A percentile compares a stretch with the other conserved stretches of the same genome.
Evolutionary conservation across 495 filamentous ascomycete species (phyloP).

Genomic region (Corynascus novoguineensis): DNA sequence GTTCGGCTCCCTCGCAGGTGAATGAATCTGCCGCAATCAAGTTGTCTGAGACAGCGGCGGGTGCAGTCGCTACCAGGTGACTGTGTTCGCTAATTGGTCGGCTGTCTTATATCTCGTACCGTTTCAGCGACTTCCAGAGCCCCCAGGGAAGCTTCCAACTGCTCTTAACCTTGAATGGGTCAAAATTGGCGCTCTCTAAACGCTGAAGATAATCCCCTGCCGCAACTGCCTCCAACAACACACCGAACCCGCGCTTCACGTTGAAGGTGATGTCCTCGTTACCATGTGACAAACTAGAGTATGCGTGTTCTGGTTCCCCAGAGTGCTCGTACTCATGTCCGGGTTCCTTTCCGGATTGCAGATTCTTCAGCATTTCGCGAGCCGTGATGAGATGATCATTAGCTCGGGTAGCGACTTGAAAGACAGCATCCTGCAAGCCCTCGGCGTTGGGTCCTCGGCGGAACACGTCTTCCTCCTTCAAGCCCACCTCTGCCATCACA

Average conservation of each 20-base stretch:
- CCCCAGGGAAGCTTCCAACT: constrained; percentile 90
- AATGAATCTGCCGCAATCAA: too few species aligned
- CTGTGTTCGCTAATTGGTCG: neutral
- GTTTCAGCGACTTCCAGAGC: constrained; percentile 64
- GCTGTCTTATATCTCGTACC: constrained; percentile 47
- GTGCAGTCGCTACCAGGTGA: neutral
- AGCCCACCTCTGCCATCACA: constrained; percentile 72
- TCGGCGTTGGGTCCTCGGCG: constrained; percentile 68
- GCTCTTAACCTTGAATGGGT: constrained; percentile 59
- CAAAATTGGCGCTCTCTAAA: constrained; percentile 75
- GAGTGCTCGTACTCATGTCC: constrained; percentile 85
- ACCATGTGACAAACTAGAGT: constrained; percentile 36
- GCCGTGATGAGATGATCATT: constrained; percentile 94
- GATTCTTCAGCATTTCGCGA: constrained; percentile 78
- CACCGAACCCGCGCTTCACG: constrained; percentile 64
- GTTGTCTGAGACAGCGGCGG: too few species aligned
- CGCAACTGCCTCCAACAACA: constrained; percentile 72
- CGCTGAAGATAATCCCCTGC: constrained; percentile 71
- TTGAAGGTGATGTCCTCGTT: constrained; percentile 38
- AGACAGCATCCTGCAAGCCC: constrained; percentile 83
- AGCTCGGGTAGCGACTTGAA: constrained; percentile 83
- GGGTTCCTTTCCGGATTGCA: constrained; percentile 63
- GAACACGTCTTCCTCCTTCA: constrained; percentile 85
- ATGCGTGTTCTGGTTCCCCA: constrained; percentile 68
- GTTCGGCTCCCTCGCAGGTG: too few species aligned